Conservation (phyloP, 2,329 filamentous ascomycete genomes). For the Pyrenophora graminea region DNA sequence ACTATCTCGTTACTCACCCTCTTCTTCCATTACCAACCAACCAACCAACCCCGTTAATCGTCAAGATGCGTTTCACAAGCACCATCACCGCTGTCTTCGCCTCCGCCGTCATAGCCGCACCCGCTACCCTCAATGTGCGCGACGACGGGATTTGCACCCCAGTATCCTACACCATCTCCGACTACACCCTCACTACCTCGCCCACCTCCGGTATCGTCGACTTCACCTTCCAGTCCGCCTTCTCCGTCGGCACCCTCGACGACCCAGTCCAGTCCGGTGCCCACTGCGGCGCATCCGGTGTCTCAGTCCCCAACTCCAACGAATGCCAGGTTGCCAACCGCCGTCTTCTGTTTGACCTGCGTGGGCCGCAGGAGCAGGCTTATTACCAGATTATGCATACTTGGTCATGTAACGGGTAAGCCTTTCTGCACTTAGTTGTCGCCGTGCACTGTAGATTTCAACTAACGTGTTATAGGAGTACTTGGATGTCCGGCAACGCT, state of each 20-base stretch:
- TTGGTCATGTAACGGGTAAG: slow-evolving; percentile 38
- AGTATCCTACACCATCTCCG: slow-evolving; percentile 30
- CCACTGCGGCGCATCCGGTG: slow-evolving; percentile 23
- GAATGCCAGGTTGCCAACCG: slow-evolving; percentile 25
- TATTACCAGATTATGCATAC: slow-evolving; percentile 35
- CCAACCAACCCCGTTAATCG: too few relatives aligned
- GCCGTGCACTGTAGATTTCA: too few relatives aligned
- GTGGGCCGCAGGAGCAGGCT: slow-evolving; percentile 19
- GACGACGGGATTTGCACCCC: slow-evolving; percentile 26
- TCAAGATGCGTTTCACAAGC: slow-evolving; percentile 13
- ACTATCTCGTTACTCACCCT: neutral
- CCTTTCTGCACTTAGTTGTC: neutral
- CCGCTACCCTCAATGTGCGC: slow-evolving; percentile 13
- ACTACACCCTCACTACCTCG: slow-evolving; percentile 26
- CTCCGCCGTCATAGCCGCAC: slow-evolving; percentile 23
- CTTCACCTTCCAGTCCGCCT: slow-evolving; percentile 33
- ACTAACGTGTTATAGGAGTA: slow-evolving; percentile 12
- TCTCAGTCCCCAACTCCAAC: slow-evolving; percentile 24
- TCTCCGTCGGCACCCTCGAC: slow-evolving; percentile 15
- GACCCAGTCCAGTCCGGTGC: slow-evolving; percentile 25
- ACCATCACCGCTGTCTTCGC: slow-evolving; percentile 23
- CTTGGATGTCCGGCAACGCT: slow-evolving; percentile 28
- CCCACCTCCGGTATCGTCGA: slow-evolving; percentile 18
- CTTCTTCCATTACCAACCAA: neutral
- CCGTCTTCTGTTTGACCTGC: slow-evolving; percentile 29